Evolutionary conservation across 148 eudicot species (phyloP).

Genomic region (Nepenthes gracilis): DNA sequence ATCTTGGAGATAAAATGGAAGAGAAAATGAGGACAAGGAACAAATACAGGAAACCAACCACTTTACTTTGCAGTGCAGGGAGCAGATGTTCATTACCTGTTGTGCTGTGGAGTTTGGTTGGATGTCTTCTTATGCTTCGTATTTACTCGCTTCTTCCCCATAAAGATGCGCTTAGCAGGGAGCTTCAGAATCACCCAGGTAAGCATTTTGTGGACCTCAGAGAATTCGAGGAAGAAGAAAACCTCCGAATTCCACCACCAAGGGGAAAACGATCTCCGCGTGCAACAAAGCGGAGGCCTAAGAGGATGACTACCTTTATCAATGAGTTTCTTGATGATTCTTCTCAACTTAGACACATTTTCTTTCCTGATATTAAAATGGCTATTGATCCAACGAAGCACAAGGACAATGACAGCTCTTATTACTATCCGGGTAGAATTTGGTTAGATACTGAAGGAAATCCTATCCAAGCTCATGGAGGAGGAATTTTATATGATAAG

Average conservation of each 20-base stretch:
- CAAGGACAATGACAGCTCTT: constrained; percentile 45
- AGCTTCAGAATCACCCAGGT: constrained; percentile 11
- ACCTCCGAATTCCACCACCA: constrained; percentile 76
- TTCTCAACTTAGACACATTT: constrained; percentile 71
- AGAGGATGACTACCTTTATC: constrained; percentile 45
- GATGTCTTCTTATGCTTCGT: constrained; percentile 51
- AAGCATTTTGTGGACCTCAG: constrained; percentile 36
- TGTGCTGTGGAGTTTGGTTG: constrained; percentile 52
- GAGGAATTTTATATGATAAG: constrained; percentile 79
- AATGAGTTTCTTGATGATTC: constrained; percentile 91
- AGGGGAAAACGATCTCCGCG: constrained; percentile 83
- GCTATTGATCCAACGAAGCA: constrained; percentile 62
- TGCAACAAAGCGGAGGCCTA: constrained; percentile 78
- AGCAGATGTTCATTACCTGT: constrained; percentile 53
- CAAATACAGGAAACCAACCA: constrained; percentile 84
- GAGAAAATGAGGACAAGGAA: constrained; percentile 66
- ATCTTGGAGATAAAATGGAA: constrained; percentile 20
- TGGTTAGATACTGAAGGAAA: constrained; percentile 96
- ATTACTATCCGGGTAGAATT: constrained; percentile 76
- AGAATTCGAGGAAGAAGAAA: constrained; percentile 76
- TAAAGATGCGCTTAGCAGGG: constrained; percentile 21
- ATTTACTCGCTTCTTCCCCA: constrained; percentile 38
- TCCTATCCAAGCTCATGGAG: constrained; percentile 99
- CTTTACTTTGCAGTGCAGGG: constrained; percentile 82
- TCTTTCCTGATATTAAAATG: constrained; percentile 63